Percentiles rank a stretch among this genome's conserved stretches.
Conservation (phyloP, 345 rosid species). For the thale cress (Arabidopsis thaliana) region DNA sequence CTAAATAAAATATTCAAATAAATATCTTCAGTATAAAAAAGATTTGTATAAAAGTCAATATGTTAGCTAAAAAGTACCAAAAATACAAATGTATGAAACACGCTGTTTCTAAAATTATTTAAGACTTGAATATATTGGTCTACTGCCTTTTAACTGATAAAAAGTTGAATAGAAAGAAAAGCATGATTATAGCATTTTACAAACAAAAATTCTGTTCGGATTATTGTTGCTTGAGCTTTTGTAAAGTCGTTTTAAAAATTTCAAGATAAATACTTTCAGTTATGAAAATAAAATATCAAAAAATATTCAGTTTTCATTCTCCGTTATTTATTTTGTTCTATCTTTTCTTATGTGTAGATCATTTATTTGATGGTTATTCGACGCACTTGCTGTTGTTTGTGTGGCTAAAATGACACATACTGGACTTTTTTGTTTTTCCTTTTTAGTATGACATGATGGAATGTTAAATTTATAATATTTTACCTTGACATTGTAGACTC, state of each 20-base stretch:
- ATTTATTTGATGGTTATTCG: neutral
- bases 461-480: neutral
- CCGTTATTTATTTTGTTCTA: neutral
- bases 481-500: neutral
- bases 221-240: neutral
- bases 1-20: neutral
- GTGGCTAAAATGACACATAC: neutral
- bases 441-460: neutral
- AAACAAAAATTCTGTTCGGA: neutral
- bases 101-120: neutral
- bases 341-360: neutral
- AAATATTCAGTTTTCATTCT: neutral
- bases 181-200: neutral
- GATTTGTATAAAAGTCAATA: neutral
- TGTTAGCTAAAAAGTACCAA: neutral
- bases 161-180: neutral
- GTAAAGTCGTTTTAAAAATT: neutral
- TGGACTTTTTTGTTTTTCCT: neutral
- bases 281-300: neutral
- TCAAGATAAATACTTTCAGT: neutral
- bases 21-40: neutral
- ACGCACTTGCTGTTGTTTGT: constrained; percentile 6
- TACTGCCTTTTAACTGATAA: neutral
- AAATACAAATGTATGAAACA: neutral
- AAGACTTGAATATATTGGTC: neutral